Evolutionary conservation across 371 early-diverging fungal species (phyloP), one percentile per base, ranked within the genome.

Genomic region (Nematocida sp.): DNA sequence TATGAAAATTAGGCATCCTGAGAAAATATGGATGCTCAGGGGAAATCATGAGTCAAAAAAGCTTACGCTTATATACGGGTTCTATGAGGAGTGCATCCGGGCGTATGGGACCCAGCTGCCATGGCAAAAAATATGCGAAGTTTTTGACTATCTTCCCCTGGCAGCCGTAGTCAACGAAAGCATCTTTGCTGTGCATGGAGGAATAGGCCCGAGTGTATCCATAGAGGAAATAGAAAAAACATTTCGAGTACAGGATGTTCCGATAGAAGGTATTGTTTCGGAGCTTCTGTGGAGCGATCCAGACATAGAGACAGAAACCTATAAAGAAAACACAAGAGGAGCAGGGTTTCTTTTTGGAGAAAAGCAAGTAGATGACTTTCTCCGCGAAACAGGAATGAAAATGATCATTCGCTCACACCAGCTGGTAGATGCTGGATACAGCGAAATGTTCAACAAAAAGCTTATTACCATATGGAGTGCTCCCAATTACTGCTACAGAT

Each of bases 271-370:
- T 32, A 77, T 93, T 48, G 90, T 95, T 90, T 92, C 93, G 80
- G 96, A 95, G 86, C 81, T 94, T 20, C 83, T 97, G 49, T 97
- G 97, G 97, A 88, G 95, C 3, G 97, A 97, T 85, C 97, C 97
- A 36, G 83, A 89, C 63, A 92, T 91, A 80, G 92, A 91, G 20
- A 35, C 39, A n/a, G 65, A 65, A 13, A 65, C 56, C 16, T 80
- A 55, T 65, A 39, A 26, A 40, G 45, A 65, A 45, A 82, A 68
- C 56, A 35, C 33, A 25, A 60, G 82, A 66, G 82, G 82, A 11
- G 66, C 65, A 18, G 82, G 82, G 16, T 79, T 57, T 69, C 51
- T 78, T 25, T 82, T 82, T 79, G 79, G 79, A 23, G 69, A 78
- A 39, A 55, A 61, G 4, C 63, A 71, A 32, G 51, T 50, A 32